These are phyloP conservation scores for Neofusicoccum umdonicola DNA, from an alignment of 2,329 filamentous ascomycete genomes.

Conservation along the genomic window DNA sequence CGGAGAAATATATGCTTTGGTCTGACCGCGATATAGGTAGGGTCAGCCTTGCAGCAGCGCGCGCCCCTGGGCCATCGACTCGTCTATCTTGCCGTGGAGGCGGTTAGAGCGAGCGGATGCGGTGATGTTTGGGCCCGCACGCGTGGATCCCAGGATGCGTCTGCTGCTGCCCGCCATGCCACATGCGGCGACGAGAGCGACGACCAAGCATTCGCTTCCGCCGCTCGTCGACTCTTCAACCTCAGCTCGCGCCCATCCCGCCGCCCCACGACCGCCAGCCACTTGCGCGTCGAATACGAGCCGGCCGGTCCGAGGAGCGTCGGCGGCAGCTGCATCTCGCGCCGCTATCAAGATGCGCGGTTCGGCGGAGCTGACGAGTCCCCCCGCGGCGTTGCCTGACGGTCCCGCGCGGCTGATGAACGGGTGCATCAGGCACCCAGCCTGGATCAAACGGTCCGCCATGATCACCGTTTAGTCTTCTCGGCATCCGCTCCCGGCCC, in stretches of 20 bases:
- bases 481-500: neutral
- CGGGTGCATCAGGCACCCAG: neutral
- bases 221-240: neutral
- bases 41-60: neutral
- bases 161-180: neutral
- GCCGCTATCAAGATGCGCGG: neutral
- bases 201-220: neutral
- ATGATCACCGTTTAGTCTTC: neutral
- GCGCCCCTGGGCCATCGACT: neutral
- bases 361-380: neutral
- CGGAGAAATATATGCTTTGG: conserved; percentile 1
- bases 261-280: neutral
- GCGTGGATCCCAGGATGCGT: no score
- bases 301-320: neutral
- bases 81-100: neutral
- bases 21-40: neutral
- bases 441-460: neutral
- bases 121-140: neutral
- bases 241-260: neutral
- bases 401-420: neutral
- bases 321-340: neutral
- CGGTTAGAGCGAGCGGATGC: neutral
- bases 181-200: neutral
- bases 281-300: neutral
- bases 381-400: neutral